Evolutionary conservation across 352 stramenopile genomes (phyloP), one percentile per base, ranked within the genome.

Genomic region (Globisporangium cystogenes): DNA sequence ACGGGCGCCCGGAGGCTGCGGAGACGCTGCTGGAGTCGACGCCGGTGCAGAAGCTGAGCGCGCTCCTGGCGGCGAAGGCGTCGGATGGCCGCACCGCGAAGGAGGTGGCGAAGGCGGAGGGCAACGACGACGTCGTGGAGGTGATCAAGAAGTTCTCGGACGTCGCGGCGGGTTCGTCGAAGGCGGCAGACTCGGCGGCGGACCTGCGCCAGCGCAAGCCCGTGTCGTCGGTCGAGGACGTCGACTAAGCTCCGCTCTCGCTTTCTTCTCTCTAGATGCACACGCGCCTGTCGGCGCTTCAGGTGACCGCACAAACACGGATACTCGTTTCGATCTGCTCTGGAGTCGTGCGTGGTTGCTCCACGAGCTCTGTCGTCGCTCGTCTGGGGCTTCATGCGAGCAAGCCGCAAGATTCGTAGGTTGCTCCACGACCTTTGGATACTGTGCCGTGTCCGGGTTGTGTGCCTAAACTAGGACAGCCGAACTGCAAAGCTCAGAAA

Each of bases 1-100:
- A 93, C 54, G 82, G 72, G 55, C 74, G 77, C 53, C 79, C 79
- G 4, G 80, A 93, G 55, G 73, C 79, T 23, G 79, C 82, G 7
- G 69, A 85, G 44, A 62, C 73, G 24, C 67, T 93, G 39, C 61
- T 93, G 1, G 69, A 72, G 21, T 62, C 39, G 27, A 64, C 72
- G 33, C 70, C 69, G 26, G 50, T 40, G 18, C 48, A 57, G 18
- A 74, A 82, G 55, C 64, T 66, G 16, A 65, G 59, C 7, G 45
- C 67, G 49, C 63, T 92, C 49, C 56, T 92, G 6, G 51, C 44
- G 23, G 48, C 71, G 36, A 89, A 79, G 67, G 69, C 80, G 16
- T 67, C 61, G 10, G 78, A 92, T 53, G 82, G 79, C 27, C 70
- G 80, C 53, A 90, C 78, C 46, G 74, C 82, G 18, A 60, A 69